Evolutionary conservation across 129 eudicot genomes (phyloP), one percentile per base, ranked within the genome.

Genomic region (Lonicera japonica): DNA sequence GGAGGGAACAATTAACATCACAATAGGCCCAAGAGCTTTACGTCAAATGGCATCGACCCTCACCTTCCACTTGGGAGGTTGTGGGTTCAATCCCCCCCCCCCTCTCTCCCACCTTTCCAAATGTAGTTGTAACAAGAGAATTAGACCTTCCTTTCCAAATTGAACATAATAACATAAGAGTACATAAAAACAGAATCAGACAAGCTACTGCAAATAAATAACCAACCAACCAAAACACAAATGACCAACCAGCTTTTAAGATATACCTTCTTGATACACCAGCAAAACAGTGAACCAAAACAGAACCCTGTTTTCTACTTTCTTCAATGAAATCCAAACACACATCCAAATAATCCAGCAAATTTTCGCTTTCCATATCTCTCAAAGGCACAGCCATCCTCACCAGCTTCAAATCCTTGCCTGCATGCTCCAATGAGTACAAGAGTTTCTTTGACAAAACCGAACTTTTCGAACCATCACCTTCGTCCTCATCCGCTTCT

Each of bases 281-380:
- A 21, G 98, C 98, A 77, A 91, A 91, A 71, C 98, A 91, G 76
- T 91, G 98, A 16, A 91, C 98, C 79, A 91, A 76, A 79, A 91
- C 79, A n/a, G 86, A 70, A 16, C 96, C 98, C 23, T 76, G 67
- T 69, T 87, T 82, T 77, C 96, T 75, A 71, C 88, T 87, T 52
- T 80, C 78, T 40, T 85, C 88, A 50, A 91, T 91, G 67, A 91
- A 91, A 84, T 91, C 94, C 79, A 91, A 84, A 68, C 96, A 87
- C 23, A 71, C 90, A 61, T 91, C 95, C 90, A 91, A 78, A 48
- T 82, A 87, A 73, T 91, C 96, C 76, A 91, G 72, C 78, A 91
- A 73, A 79, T 91, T 71, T 65, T 87, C 96, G 50, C 78, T 78
- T 73, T 91, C 98, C 83, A 79, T 91, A 76, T 91, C 98, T 63